Evolutionary conservation across 2,329 filamentous ascomycete species (phyloP), one percentile per base, ranked within the genome.

Genomic region (Nectriaceae sp.): DNA sequence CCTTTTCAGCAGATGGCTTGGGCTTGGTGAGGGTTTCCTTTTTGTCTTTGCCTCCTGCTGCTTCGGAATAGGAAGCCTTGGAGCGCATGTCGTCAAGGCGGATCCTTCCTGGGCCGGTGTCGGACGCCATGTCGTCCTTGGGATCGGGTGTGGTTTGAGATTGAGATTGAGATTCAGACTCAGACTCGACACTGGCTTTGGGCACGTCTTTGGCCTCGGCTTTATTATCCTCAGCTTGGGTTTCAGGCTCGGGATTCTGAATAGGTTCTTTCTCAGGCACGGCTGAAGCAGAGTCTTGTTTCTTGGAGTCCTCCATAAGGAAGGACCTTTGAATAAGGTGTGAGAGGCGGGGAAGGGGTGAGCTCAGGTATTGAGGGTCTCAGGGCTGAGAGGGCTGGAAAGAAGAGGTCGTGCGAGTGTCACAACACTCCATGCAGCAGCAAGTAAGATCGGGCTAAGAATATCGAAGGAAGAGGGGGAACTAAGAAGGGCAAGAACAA

Each of bases 241-340:
- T 8, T 13, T 44, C 36, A n/a, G 39, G 3, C 4, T 37, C 42
- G 11, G 35, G 36, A 15, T 24, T 26, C 18, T 52, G 22, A 11
- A 56, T 43, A 21, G 38, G 47, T 20, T 60, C 44, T 26, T 59
- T 61, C 4, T 43, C 44, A 45, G 57, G 59, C 2, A 49, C 35
- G 10, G 40, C 33, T 40, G 54, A 59, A 50, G 48, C 47, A 20
- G 44, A 40, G 6, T 49, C 35, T 40, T 40, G 18, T 45, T 46
- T 21, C 33, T 52, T 47, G 13, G 41, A 26, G 40, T 52, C 55
- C 4, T 48, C 35, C 51, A 53, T 61, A 36, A 40, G 37, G n/a
- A 42, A 39, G 16, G 24, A 22, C 10, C 19, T 22, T 10, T 4
- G 24, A 3, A 21, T 39, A 10, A 18, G 13, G 36, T 29, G 26